Percentiles rank a stretch among this genome's conserved stretches.
These are phyloP conservation scores for Dactylellina drechsleri DNA, from an alignment of 2,329 filamentous ascomycete genomes.

Conservation along the genomic window DNA sequence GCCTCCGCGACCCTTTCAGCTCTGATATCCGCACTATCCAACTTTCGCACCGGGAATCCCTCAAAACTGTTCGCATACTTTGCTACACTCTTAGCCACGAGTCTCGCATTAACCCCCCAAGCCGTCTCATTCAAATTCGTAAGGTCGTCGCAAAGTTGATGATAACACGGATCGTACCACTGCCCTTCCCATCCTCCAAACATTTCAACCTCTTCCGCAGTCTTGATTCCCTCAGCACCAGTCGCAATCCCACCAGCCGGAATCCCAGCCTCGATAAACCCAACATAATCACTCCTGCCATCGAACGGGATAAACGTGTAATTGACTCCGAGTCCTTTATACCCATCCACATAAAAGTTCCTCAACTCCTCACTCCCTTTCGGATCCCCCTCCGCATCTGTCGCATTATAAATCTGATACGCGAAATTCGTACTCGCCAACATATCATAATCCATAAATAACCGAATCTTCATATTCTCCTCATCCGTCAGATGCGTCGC, in stretches of 20 bases:
- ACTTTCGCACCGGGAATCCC: conserved; percentile 67
- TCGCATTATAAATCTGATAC: conserved; percentile 77
- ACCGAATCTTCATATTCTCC: conserved; percentile 72
- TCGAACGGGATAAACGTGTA: conserved; percentile 79
- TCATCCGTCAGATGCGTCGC: conserved; percentile 67
- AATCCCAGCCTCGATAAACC: conserved; percentile 77
- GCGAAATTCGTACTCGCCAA: conserved; percentile 74
- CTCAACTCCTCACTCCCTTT: conserved; percentile 76
- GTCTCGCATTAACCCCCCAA: conserved; percentile 68
- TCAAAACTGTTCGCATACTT: conserved; percentile 74
- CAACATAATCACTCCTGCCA: conserved; percentile 81
- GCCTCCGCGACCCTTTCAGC: conserved; percentile 22
- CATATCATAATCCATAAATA: conserved; percentile 79
- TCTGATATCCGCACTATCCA: conserved; percentile 26
- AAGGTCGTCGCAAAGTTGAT: conserved; percentile 66
- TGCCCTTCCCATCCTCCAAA: conserved; percentile 76
- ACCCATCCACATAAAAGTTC: conserved; percentile 75
- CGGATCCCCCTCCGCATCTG: conserved; percentile 73
- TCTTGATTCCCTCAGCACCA: conserved; percentile 81
- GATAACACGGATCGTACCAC: conserved; percentile 70
- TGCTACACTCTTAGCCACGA: conserved; percentile 77
- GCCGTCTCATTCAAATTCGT: conserved; percentile 68
- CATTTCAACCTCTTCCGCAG: conserved; percentile 70
- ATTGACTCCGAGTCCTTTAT: conserved; percentile 70
- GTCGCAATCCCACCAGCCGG: conserved; percentile 80